A percentile compares a stretch with the other conserved stretches of the same genome.
Evolutionary conservation across 1,139 yeast species (phyloP).

Genomic region (Saccharomyces hybrid): DNA sequence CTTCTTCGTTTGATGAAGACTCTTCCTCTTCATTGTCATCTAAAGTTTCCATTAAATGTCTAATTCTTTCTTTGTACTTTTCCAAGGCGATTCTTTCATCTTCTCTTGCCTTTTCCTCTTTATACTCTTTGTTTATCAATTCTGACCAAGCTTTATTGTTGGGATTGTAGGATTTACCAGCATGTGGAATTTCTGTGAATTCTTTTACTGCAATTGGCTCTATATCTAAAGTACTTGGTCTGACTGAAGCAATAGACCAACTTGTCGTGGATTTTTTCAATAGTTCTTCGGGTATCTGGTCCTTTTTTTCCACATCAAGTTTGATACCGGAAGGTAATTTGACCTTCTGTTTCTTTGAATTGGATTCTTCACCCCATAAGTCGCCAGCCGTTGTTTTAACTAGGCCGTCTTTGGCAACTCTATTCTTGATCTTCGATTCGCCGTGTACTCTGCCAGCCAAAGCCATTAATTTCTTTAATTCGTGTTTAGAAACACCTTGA

Average conservation of each 20-base stretch:
- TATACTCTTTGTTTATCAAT: constrained; percentile 59
- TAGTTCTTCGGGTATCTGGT: constrained; percentile 35
- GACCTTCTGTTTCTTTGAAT: constrained; percentile 14
- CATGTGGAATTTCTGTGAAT: constrained; percentile 53
- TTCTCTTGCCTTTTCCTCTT: constrained; percentile 59
- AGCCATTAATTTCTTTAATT: constrained; percentile 61
- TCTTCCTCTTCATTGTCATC: constrained; percentile 49
- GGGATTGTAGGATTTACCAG: constrained; percentile 92
- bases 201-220: constrained; percentile 47
- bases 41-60: constrained; percentile 52
- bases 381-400: constrained; percentile 47
- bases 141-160: constrained; percentile 75
- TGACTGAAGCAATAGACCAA: constrained; percentile 45
- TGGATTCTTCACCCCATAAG: constrained; percentile 51
- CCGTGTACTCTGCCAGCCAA: constrained; percentile 69
- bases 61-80: constrained; percentile 56
- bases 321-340: constrained; percentile 28
- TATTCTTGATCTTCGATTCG: constrained; percentile 44
- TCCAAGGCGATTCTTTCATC: constrained; percentile 51
- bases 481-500: constrained; percentile 62
- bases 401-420: constrained; percentile 56
- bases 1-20: constrained; percentile 37
- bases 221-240: constrained; percentile 50
- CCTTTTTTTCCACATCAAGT: constrained; percentile 17
- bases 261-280: constrained; percentile 38